Base-by-base conservation (phyloP, 768 basidiomycete genomes). In the Lactarius pseudohatsudake region DNA sequence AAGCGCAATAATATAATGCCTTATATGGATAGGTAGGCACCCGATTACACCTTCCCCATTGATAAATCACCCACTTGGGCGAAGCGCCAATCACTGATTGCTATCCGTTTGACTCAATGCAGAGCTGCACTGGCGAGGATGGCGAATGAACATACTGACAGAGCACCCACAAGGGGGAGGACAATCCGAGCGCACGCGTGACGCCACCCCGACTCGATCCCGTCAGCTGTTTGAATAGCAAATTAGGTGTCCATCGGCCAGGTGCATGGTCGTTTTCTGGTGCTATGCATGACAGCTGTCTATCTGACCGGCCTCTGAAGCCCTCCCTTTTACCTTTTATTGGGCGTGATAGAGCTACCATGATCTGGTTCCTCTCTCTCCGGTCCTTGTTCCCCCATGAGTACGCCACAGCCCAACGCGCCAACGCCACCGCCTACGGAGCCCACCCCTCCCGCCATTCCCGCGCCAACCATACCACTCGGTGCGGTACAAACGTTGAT, bases 281-380 rank as follows among this genome's bases (percentile, higher is more conserved):
- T 66, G 53, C 65, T 61, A 66, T 26, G 26, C 26, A 26, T 66
- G 58, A 16, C 65, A 57, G 38, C 61, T 67, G 66, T 62, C 61
- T 38, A 45, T 26, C 3, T 18, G 4, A 57, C 56, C 9, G n/a
- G 18, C 57, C 2, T 34, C 26, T 47, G 18, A 5, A 16, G 6
- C 9, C 26, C 32, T 15, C n/a, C 47, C 22, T 26, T 62, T 62
- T 59, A n/a, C n/a, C n/a, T n/a, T n/a, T n/a, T n/a, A 65, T 47
- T 43, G 43, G 43, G 34, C 18, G 18, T 5, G 15, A 26, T 10
- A 57, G 9, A 20, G 32, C 41, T 13, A 45, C 10, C 26, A 22
- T 6, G 40, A 22, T 18, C 11, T 13, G 32, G 22, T 4, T 26
- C 13, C 13, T 5, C 22, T 45, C 2, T n/a, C 45, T 22, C 16